Evolutionary conservation across 1,284 basidiomycete genomes (phyloP), one percentile per base, ranked within the genome.

Genomic region (Boletellus deceptivus): DNA sequence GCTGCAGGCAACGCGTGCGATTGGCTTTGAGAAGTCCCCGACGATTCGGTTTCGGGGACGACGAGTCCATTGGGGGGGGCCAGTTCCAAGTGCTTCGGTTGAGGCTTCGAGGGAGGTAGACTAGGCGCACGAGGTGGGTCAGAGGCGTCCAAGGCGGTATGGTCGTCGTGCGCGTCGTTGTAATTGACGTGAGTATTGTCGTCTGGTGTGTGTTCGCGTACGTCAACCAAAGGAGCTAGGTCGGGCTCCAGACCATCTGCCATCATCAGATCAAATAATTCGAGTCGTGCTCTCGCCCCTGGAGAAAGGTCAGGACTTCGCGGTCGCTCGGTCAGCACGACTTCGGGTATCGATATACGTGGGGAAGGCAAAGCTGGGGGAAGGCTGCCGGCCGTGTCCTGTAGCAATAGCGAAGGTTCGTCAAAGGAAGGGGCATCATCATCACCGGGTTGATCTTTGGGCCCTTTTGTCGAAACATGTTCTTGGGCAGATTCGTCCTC

Each of bases 11-110:
- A 40, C 7, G 49, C 6, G 6, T 52, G 63, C 11, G 46, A 42
- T 42, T 55, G 58, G 16, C 43, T 47, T 20, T 56, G 62, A 4
- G 52, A 67, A 24, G 48, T 55, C 24, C 52, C 49, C 55, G 68
- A 49, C 56, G 68, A 61, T 64, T 69, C 62, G 0, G 72, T 72
- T 50, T 73, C 74, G 3, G 73, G 73, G 2, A 72, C 67, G 36
- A 69, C 37, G 18, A 68, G 56, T 18, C 52, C 61, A 9, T 65
- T 62, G 5, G 52, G 40, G 3, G 49, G 57, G n/a, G 17, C 37
- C 24, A 1, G 20, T 42, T 52, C 54, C 5, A 48, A 4, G n/a
- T 0, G 43, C 33, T 54, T 51, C n/a, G 24, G 4, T 29, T 50
- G 44, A 13, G 52, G 20, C 16, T 35, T 46, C 7, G 52, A 45